A percentile compares a stretch with the other conserved stretches of the same genome.
These are phyloP conservation scores for Chytridium lagenaria DNA, from an alignment of 371 early-diverging fungal genomes.

Conservation along the genomic window DNA sequence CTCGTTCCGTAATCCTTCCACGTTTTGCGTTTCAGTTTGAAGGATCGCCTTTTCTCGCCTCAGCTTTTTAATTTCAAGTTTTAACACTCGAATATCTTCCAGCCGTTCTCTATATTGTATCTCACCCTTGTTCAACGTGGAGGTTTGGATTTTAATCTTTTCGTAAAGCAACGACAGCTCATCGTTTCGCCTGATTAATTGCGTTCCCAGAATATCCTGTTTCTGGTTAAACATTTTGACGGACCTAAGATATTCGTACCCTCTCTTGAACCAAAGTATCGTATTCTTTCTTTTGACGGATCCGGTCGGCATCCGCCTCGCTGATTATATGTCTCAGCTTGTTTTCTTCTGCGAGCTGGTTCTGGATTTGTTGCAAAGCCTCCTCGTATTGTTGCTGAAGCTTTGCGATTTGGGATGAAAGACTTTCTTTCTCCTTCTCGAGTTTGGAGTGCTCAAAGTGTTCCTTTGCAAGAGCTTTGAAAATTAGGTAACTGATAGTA, in stretches of 20 bases:
- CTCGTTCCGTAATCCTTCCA: slow-evolving; percentile 44
- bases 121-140: slow-evolving; percentile 56
- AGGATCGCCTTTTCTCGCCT: slow-evolving; percentile 47
- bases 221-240: too few relatives aligned
- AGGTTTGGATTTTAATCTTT: slow-evolving; percentile 57
- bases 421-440: slow-evolving; percentile 60
- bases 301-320: slow-evolving; percentile 56
- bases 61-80: slow-evolving; percentile 49
- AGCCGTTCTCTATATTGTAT: slow-evolving; percentile 56
- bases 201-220: slow-evolving; percentile 56
- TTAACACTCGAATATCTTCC: slow-evolving; percentile 49
- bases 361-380: slow-evolving; percentile 52
- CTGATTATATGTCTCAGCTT: slow-evolving; percentile 58
- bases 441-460: slow-evolving; percentile 57
- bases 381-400: slow-evolving; percentile 54
- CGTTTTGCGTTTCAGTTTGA: slow-evolving; percentile 51
- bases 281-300: slow-evolving; percentile 58
- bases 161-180: slow-evolving; percentile 59
- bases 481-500: neutral
- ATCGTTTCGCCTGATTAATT: slow-evolving; percentile 57
- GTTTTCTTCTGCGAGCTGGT: slow-evolving; percentile 56
- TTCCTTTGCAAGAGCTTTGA: slow-evolving; percentile 52
- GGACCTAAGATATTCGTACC: slow-evolving; percentile 32
- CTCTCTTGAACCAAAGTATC: slow-evolving; percentile 59
- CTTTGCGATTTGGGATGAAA: slow-evolving; percentile 52